Evolutionary conservation across 2,329 filamentous ascomycete genomes (phyloP).

Genomic region (Paraphoma sp.): DNA sequence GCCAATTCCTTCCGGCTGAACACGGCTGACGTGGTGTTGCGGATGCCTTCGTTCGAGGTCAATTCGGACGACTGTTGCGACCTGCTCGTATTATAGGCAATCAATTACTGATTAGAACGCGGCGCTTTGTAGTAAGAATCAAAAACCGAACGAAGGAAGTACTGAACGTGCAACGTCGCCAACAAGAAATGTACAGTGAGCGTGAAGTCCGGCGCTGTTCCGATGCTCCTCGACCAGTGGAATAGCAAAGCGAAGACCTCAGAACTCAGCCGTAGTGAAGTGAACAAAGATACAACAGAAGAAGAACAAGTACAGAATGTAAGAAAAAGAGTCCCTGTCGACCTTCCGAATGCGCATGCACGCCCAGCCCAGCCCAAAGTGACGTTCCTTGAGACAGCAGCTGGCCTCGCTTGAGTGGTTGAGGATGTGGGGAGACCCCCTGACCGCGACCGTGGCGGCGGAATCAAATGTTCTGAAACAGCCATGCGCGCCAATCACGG

Average conservation of each 20-base stretch:
- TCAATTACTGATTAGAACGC: no score
- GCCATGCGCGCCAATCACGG: not conserved
- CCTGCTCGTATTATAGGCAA: no score
- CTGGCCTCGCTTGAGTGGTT: not conserved
- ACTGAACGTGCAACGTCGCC: not conserved
- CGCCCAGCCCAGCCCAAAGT: not conserved
- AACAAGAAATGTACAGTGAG: not conserved
- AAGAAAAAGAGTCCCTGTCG: not conserved
- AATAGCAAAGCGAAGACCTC: not conserved
- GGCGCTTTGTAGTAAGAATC: not conserved
- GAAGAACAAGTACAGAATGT: not conserved
- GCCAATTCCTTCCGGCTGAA: no score
- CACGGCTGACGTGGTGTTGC: no score
- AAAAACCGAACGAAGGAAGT: not conserved
- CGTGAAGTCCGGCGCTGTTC: not conserved
- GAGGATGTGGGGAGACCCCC: not conserved
- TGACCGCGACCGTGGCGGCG: not conserved
- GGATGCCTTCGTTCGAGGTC: no score
- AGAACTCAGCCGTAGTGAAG: no score
- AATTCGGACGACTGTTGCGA: no score
- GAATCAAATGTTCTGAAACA: not conserved
- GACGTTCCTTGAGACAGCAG: not conserved
- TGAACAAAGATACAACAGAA: not conserved
- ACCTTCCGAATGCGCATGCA: not conserved
- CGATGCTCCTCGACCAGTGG: no score